Conservation (phyloP, 2,329 filamentous ascomycete genomes). For the Botrytis fabae region DNA sequence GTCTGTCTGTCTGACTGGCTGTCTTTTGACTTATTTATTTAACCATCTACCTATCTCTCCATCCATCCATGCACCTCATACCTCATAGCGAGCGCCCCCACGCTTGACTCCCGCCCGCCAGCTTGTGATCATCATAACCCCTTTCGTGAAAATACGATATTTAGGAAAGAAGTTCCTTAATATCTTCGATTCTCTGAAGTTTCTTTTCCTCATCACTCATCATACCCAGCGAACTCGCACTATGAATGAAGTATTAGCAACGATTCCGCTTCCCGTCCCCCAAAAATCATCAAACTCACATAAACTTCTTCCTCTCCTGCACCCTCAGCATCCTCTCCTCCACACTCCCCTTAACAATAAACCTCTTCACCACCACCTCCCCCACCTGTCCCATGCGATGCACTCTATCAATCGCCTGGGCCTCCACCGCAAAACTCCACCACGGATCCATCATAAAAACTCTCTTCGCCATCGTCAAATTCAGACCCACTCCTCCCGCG, state of each 20-base stretch:
- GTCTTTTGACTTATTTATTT: too few species aligned
- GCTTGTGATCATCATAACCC: neutral
- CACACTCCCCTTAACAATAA: constrained; percentile 87
- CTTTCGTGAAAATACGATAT: neutral
- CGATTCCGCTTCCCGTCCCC: too few species aligned
- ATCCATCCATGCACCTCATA: neutral
- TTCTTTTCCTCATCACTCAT: constrained; percentile 94
- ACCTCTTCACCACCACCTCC: constrained; percentile 82
- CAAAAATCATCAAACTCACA: constrained; percentile 57
- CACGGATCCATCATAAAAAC: constrained; percentile 99
- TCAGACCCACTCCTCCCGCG: constrained; percentile 91
- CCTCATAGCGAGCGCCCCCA: neutral
- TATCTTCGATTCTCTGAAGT: constrained; percentile 86
- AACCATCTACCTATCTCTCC: neutral
- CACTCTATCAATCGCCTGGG: constrained; percentile 95
- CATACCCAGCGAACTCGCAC: constrained; percentile 92
- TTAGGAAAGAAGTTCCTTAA: constrained; percentile 72
- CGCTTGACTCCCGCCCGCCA: neutral
- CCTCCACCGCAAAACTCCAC: constrained; percentile 98
- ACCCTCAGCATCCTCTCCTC: constrained; percentile 93
- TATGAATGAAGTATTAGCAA: constrained; percentile 44
- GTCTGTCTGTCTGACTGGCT: neutral
- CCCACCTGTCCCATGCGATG: constrained; percentile 93
- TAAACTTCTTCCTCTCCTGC: constrained; percentile 94
- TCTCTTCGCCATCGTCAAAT: constrained; percentile 81